Evolutionary conservation across 1,284 basidiomycete genomes (phyloP), one percentile per base, ranked within the genome.

Genomic region (Ustilago cynodontis): DNA sequence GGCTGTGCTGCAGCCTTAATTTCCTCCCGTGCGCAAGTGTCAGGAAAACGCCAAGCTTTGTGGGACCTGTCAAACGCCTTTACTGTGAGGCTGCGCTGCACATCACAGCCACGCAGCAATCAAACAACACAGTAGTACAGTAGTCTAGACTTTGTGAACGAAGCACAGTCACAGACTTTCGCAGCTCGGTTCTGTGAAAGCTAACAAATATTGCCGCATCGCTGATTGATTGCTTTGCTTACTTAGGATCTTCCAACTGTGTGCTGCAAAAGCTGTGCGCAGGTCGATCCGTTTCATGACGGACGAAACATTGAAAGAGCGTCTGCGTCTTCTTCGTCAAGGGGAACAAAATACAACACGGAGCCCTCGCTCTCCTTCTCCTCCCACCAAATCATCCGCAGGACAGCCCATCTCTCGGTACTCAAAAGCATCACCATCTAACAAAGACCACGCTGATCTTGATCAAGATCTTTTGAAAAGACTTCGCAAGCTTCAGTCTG

Each of bases 251-350:
- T 51, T 51, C 50, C 47, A 20, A 49, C 16, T 49, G 22, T 49
- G 10, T 26, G 39, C 39, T 41, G 39, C 47, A 8, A 49, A 6
- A 43, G 8, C 29, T 11, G 22, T 43, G 28, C 9, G 33, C 43
- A 28, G 31, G 14, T n/a, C 24, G 22, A 24, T 33, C 26, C 43
- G 39, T 31, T 45, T 13, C 28, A 75, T 76, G 73, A 53, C 60
- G 5, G 73, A 76, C 54, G 61, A 64, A 43, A 65, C 57, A 20
- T 28, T 76, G 33, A 76, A 76, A 49, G 60, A 76, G 51, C 60
- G 73, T 20, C 41, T 76, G 33, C 56, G 64, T 24, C 58, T 60
- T 5, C 59, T 66, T 31, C 64, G 65, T 56, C 64, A 66, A 66
- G 69, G 69, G 16, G 14, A 33, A 22, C 64, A 67, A 51, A 33